These are phyloP conservation scores for Fusarium cicatricum DNA, from an alignment of 2,329 filamentous ascomycete genomes.

Conservation along the genomic window DNA sequence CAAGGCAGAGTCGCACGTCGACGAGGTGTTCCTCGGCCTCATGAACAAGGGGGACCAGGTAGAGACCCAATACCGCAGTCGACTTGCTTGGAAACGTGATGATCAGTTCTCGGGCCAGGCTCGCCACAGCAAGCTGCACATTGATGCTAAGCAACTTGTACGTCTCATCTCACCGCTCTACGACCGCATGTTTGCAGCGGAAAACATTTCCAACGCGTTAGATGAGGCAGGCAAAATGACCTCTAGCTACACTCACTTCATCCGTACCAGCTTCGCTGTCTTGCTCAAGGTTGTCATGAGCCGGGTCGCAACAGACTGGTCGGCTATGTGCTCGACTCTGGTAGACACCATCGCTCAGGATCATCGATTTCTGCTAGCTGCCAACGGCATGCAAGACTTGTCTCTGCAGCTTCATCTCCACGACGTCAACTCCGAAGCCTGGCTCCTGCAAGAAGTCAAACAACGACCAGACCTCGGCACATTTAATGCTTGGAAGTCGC, in stretches of 20 bases:
- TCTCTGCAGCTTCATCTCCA: slow-evolving; percentile 48
- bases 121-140: slow-evolving; percentile 38
- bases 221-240: slow-evolving; percentile 8
- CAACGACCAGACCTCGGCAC: slow-evolving; percentile 32
- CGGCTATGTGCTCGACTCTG: slow-evolving; percentile 41
- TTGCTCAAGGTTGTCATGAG: slow-evolving; percentile 50
- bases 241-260: slow-evolving; percentile 43
- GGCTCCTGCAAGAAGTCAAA: slow-evolving; percentile 39
- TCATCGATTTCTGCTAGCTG: slow-evolving; percentile 40
- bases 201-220: slow-evolving; percentile 42
- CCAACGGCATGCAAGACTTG: slow-evolving; percentile 48
- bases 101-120: slow-evolving; percentile 42
- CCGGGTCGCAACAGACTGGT: slow-evolving; percentile 48
- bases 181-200: slow-evolving; percentile 54
- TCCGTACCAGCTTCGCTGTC: slow-evolving; percentile 51
- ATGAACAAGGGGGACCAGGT: slow-evolving; percentile 14
- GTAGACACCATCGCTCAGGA: slow-evolving; percentile 45
- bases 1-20: slow-evolving; percentile 50
- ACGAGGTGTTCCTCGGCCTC: slow-evolving; percentile 48
- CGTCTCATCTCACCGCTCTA: slow-evolving; percentile 53
- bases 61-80: slow-evolving; percentile 41
- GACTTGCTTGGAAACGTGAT: slow-evolving; percentile 50
- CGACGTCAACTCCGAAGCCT: slow-evolving; percentile 45
- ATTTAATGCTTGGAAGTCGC: slow-evolving; percentile 49
- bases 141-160: slow-evolving; percentile 51